phyloP scores from a whole-genome alignment of 257 asterid species.

The Nicotiana noctiflora region DNA sequence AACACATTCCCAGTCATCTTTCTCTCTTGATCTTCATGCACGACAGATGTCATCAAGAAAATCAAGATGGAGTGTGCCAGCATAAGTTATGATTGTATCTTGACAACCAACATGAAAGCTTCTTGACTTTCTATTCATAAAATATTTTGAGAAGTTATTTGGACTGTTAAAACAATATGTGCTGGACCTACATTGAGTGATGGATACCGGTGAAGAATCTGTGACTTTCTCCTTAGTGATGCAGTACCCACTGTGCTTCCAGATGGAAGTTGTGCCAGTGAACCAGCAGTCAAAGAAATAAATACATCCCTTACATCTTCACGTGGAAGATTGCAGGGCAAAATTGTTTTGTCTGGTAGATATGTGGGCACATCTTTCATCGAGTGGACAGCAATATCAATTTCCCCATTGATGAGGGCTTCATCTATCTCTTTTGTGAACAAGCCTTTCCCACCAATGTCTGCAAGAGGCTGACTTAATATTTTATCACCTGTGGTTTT shows the following conservation, averaged over 20 bases:
- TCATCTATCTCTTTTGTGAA: slow-evolving; percentile 94
- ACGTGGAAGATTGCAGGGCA: slow-evolving; percentile 92
- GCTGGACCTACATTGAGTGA: slow-evolving; percentile 43
- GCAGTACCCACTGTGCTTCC: slow-evolving; percentile 87
- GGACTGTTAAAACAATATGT: neutral
- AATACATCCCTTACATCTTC: slow-evolving; percentile 96
- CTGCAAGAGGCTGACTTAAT: slow-evolving; percentile 85
- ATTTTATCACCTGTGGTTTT: slow-evolving; percentile 93
- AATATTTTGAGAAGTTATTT: neutral
- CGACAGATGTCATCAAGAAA: neutral
- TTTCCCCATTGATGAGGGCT: slow-evolving; percentile 74
- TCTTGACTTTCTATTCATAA: neutral
- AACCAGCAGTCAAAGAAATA: slow-evolving; percentile 62
- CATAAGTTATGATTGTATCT: neutral
- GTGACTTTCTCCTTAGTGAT: slow-evolving; percentile 90
- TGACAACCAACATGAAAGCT: neutral
- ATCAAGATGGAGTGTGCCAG: neutral
- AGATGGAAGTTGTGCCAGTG: slow-evolving; percentile 75
- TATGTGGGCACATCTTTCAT: slow-evolving; percentile 97
- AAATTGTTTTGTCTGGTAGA: slow-evolving; percentile 65
- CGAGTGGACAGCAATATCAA: slow-evolving; percentile 92
- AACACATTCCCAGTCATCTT: neutral
- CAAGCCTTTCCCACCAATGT: slow-evolving; percentile 94
- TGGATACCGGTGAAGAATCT: slow-evolving; percentile 75
- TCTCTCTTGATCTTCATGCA: neutral